Percentiles rank a stretch among this genome's conserved stretches.
These are phyloP conservation scores for Corinectria fuckeliana DNA, from an alignment of 2,329 filamentous ascomycete species.

Conservation along the genomic window DNA sequence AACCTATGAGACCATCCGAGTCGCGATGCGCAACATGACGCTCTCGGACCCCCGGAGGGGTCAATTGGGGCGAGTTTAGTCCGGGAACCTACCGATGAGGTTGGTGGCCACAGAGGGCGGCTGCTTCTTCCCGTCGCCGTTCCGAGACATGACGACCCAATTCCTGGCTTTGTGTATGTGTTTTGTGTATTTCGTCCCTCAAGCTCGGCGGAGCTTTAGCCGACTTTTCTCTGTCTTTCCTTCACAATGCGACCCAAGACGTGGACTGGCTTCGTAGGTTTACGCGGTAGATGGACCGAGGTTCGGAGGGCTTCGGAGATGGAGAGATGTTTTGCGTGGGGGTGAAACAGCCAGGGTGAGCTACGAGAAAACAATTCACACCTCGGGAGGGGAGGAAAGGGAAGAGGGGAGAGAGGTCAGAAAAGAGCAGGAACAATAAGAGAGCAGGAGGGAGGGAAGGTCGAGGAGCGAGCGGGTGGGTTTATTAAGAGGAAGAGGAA, in stretches of 20 bases:
- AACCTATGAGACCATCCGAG: not conserved
- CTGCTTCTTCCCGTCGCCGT: slow-evolving; percentile 62
- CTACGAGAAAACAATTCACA: not conserved
- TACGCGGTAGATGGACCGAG: not conserved
- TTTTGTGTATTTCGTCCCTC: not conserved
- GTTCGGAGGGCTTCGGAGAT: slow-evolving; percentile 7
- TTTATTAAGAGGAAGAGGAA: slow-evolving; percentile 4
- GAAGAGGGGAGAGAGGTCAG: not conserved
- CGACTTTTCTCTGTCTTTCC: not conserved
- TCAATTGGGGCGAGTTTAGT: slow-evolving; percentile 8
- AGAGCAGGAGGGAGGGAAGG: not conserved
- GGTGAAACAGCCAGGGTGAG: not conserved
- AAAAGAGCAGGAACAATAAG: not conserved
- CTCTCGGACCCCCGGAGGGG: too few species aligned
- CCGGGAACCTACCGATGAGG: slow-evolving; percentile 73
- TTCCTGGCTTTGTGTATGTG: not conserved
- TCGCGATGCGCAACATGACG: not conserved
- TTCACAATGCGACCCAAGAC: too few species aligned
- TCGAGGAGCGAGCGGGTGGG: not conserved
- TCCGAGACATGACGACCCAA: slow-evolving; percentile 42
- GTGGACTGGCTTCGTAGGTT: too few species aligned
- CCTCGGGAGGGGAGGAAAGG: not conserved
- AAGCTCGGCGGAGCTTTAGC: not conserved
- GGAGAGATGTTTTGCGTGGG: not conserved
- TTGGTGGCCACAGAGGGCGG: slow-evolving; percentile 88